Evolutionary conservation across 2,329 filamentous ascomycete species (phyloP), one percentile per base, ranked within the genome.

Genomic region (Calonectria pseudoreteaudii): DNA sequence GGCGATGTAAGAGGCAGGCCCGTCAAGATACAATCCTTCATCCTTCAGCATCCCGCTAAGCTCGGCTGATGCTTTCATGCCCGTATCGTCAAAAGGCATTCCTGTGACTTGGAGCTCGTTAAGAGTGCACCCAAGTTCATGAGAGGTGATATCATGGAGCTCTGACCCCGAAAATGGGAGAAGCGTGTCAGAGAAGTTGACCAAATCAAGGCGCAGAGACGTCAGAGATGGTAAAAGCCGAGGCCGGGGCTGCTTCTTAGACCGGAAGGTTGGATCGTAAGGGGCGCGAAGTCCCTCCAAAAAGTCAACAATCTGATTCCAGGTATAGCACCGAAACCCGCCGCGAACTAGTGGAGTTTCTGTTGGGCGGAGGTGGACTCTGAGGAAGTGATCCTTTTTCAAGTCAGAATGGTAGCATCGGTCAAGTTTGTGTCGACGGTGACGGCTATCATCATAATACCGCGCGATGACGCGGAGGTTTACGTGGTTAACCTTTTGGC

Each of bases 101-200:
- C 89, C 89, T 0, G 89, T 90, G 28, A 90, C 78, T 60, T 88
- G 84, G 50, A 91, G 82, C 78, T 91, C 89, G 71, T 90, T 88
- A 9, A 91, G 79, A 4, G 85, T 88, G 75, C 87, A 89, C 3
- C 88, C 88, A 5, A 91, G 84, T 74, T 90, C 88, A 72, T 91
- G 88, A 20, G 87, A 87, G 4, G 88, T 86, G n/a, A 90, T 81
- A 64, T 89, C 86, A 77, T 91, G 89, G 20, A 91, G 83, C 58
- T 88, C 87, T 4, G 84, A 81, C 2, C 86, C 87, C 1, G 88
- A 86, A 68, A 84, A 87, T 3, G 85, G 85, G 41, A 90, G 80
- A 34, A 87, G 83, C 2, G 86, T 82, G 44, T 88, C 85, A 2
- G 86, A 85, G 60, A 90, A 91, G 75, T 90, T 91, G 77, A 91